Base-by-base conservation (phyloP, 306 rosid genomes). In the Lotus japonicus region DNA sequence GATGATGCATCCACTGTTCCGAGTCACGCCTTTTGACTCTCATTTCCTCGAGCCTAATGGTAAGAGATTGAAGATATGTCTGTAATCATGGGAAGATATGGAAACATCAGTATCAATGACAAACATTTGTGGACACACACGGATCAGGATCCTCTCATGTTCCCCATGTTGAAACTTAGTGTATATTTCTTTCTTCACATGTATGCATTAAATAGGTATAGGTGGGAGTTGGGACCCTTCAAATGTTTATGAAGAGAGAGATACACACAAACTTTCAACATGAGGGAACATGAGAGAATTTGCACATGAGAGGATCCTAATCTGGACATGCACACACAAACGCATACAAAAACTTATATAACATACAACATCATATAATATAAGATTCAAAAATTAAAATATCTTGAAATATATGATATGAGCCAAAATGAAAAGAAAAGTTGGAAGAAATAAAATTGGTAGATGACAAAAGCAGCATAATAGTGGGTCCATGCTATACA, bases 1-100 rank as follows among this genome's bases (percentile, higher is more conserved):
- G 97, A 59, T 94, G 99, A 72, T 87, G 99, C 99, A 94, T 94
- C 99, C 99, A 94, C 83, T 94, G 99, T 71, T 94, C 99, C 62
- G 99, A 94, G 79, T 94, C 99, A 9, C 96, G 95, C 82, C 95
- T 88, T 84, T 94, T 94, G 63, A 94, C 92, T 68, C 99, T 94
- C 99, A 90, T 94, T 79, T 94, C 99, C 87, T 90, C 99, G 0
- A 94, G 99, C 80, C 99, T 82, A 66, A 88, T 89, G 19, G 99
- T 94, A 64, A 94, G 97, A 58, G 99, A 94, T 66, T 94, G 99
- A 74, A 94, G 99, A 79, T 94, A 94, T 41, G 99, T 90, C 97
- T 94, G 96, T 71, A 68, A 78, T 46, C 65, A 78, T 36, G 75
- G 71, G 69, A 71, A 60, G 79, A 70, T 23, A 65, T 16, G 65